Percentiles rank a stretch among this genome's conserved stretches.
phyloP scores from a whole-genome alignment of 2,329 filamentous ascomycete species.

The Capronia coronata region DNA sequence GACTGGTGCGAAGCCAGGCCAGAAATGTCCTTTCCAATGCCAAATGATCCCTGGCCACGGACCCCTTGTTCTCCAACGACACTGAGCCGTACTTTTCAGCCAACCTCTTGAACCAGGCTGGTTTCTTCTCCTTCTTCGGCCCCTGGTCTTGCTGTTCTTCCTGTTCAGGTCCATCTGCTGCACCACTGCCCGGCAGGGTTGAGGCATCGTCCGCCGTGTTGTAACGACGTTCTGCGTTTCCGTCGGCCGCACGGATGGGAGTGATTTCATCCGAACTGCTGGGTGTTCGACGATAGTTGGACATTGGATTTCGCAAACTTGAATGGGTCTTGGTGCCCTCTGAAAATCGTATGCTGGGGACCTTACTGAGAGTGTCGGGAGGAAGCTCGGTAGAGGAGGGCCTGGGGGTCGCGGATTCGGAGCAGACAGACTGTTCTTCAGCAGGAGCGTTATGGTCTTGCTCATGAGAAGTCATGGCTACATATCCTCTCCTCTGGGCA shows the following conservation, averaged over 20 bases:
- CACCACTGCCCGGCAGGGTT: not conserved
- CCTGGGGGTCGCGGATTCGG: constrained; percentile 1
- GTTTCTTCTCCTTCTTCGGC: constrained; percentile 12
- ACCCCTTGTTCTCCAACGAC: constrained; percentile 61
- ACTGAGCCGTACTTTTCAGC: constrained; percentile 56
- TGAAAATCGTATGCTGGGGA: constrained; percentile 24
- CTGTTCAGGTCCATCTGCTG: not conserved
- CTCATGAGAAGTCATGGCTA: constrained; percentile 16
- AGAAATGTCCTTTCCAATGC: constrained; percentile 62
- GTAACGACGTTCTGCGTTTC: constrained; percentile 20
- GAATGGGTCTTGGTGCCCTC: constrained; percentile 18
- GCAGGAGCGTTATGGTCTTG: constrained; percentile 6
- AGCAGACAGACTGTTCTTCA: constrained; percentile 5
- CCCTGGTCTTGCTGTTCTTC: constrained; percentile 3
- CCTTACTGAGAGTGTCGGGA: not conserved
- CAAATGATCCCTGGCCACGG: constrained; percentile 59
- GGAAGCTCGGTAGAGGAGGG: not conserved
- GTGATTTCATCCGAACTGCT: constrained; percentile 24
- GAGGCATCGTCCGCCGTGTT: constrained; percentile 14
- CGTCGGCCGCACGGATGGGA: constrained; percentile 23
- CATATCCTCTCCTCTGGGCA: too few relatives aligned
- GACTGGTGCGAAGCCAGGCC: constrained; percentile 60
- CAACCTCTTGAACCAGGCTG: constrained; percentile 43
- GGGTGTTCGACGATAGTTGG: constrained; percentile 12
- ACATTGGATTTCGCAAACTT: constrained; percentile 22